Base-by-base conservation (phyloP, 192 early-diverging fungal genomes). In the Umbelopsis vinacea region DNA sequence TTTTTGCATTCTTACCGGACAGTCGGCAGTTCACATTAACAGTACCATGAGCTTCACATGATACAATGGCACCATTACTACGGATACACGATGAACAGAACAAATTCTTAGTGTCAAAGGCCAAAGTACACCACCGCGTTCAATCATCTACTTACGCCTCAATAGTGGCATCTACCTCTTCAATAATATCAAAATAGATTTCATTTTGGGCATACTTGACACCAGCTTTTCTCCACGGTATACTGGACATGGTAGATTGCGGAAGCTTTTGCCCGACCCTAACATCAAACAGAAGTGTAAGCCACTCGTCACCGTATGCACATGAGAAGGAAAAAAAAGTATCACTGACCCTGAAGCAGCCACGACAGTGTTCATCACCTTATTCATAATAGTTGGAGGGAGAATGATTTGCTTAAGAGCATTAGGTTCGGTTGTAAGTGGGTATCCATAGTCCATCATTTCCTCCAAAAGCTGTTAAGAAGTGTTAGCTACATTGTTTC, bases 131-230 rank as follows among this genome's bases (percentile, higher is more conserved):
- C 38, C 38, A 40, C 6, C 1, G 6, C 40, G 5, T 6, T 4
- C 11, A 3, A 29, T 12, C 6, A 12, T 43, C 6, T 48, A 46
- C 78, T 68, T 79, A 90, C 88, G 79, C 80, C 74, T 94, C 93
- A 12, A 95, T 79, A 15, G 94, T 91, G 4, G 91, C 90, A 80
- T 98, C 93, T 33, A 98, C 85, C 38, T 92, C 90, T 83, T 98
- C 97, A 21, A 92, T 80, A 23, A 98, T 86, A 74, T 98, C 97
- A 73, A 98, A 91, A 74, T 93, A 96, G 67, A 98, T 92, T 80
- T 98, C 96, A 84, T 98, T 98, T 53, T 88, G 89, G 2, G 88
- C 83, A 74, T 98, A 94, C 77, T 94, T 91, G 43, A 97, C 92
- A 26, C 94, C 94, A 26, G 86, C 82, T 46, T 89, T 86, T 67